Percentiles rank a stretch among this genome's conserved stretches.
These are phyloP conservation scores for Microsporum audouinii DNA, from an alignment of 2,329 filamentous ascomycete species.

Conservation along the genomic window DNA sequence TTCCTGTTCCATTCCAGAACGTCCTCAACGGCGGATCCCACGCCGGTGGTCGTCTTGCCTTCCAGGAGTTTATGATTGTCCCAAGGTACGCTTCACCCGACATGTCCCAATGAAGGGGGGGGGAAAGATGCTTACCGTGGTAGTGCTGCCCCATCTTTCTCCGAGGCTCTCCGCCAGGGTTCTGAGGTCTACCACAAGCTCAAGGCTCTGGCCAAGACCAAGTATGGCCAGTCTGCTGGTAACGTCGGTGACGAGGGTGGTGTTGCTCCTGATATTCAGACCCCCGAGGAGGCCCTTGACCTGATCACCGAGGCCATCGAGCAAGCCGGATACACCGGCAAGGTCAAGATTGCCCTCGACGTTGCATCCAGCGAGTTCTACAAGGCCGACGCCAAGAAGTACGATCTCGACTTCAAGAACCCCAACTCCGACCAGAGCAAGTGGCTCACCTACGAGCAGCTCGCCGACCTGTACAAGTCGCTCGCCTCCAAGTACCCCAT, in stretches of 20 bases:
- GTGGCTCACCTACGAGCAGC: conserved; percentile 98
- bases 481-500: conserved; percentile 95
- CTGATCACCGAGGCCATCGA: conserved; percentile 93
- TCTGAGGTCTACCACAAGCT: conserved; percentile 97
- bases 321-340: conserved; percentile 85
- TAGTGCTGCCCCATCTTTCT: conserved; percentile 76
- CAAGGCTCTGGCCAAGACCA: conserved; percentile 96
- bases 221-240: conserved; percentile 96
- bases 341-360: conserved; percentile 98
- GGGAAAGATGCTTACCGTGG: conserved; percentile 12
- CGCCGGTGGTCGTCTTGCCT: conserved; percentile 87
- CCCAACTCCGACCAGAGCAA: conserved; percentile 88
- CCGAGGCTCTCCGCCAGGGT: conserved; percentile 91
- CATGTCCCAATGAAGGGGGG: conserved; percentile 2
- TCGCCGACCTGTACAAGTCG: conserved; percentile 79
- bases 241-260: conserved; percentile 99
- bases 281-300: conserved; percentile 88
- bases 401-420: conserved; percentile 99
- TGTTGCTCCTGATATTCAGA: conserved; percentile 98
- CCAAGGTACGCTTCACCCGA: conserved; percentile 49
- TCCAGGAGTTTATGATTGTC: conserved; percentile 96
- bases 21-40: conserved; percentile 91
- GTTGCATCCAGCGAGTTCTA: conserved; percentile 99
- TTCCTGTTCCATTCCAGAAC: conserved; percentile 88
- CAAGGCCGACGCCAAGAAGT: conserved; percentile 95